Percentiles rank a stretch among this genome's conserved stretches.
phyloP scores from a whole-genome alignment of 305 asterid genomes.

The Fraxinus paxiana region DNA sequence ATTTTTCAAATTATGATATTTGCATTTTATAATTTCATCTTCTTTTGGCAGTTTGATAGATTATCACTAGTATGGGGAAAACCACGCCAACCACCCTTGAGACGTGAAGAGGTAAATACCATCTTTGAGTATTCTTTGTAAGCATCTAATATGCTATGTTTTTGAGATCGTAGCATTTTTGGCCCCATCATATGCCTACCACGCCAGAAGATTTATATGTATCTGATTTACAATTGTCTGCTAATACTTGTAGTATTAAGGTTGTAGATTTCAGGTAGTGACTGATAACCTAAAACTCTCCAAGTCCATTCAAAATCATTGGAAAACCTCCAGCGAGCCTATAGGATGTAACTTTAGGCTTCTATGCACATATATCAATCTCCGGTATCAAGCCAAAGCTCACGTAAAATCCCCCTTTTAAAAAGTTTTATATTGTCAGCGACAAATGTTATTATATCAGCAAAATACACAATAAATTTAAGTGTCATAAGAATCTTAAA shows the following conservation, averaged over 20 bases:
- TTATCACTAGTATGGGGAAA: slow-evolving; percentile 92
- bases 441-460: neutral
- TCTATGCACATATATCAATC: neutral
- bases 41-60: slow-evolving; percentile 63
- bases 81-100: slow-evolving; percentile 91
- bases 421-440: neutral
- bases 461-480: neutral
- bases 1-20: neutral
- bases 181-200: neutral
- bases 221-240: neutral
- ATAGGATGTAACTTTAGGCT: neutral
- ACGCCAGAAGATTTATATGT: neutral
- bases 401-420: neutral
- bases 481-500: neutral
- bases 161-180: neutral
- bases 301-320: neutral
- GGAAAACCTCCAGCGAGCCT: neutral
- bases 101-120: slow-evolving; percentile 67
- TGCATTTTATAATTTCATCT: slow-evolving; percentile 10
- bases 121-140: neutral
- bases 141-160: slow-evolving; percentile 10
- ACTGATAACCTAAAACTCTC: neutral
- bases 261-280: neutral
- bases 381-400: neutral
- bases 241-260: neutral